Evolutionary conservation across 306 rosid genomes (phyloP).

Genomic region (Cucurbita maxima): DNA sequence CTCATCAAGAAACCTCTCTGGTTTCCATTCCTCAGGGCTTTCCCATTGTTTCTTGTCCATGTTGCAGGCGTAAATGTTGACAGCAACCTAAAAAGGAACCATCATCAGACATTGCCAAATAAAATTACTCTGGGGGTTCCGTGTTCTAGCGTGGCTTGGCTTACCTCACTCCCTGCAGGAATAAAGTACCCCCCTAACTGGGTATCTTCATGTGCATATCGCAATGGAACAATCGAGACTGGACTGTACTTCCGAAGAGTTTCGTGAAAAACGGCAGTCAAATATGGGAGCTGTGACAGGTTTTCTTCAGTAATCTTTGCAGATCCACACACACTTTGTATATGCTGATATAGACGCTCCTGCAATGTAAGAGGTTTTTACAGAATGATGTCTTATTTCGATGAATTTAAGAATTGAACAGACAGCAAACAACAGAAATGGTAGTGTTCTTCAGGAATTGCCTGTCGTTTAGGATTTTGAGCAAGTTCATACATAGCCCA

Average conservation of each 20-base stretch:
- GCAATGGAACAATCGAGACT: constrained; percentile 51
- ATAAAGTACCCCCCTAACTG: constrained; percentile 60
- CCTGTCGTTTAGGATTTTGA: constrained; percentile 57
- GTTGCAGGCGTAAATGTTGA: constrained; percentile 86
- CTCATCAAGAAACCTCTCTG: constrained; percentile 70
- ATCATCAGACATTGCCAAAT: not conserved
- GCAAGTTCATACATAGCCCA: constrained; percentile 91
- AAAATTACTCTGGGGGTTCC: not conserved
- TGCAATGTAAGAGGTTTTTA: constrained; percentile 6
- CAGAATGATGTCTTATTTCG: not conserved
- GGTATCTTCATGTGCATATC: constrained; percentile 73
- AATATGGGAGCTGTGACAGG: constrained; percentile 45
- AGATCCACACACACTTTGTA: constrained; percentile 37
- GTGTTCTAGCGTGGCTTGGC: too few species aligned
- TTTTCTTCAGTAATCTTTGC: constrained; percentile 46
- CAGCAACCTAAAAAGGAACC: constrained; percentile 40
- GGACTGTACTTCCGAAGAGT: constrained; percentile 69
- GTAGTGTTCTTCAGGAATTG: not conserved
- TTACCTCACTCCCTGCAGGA: constrained; percentile 82
- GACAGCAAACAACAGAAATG: not conserved
- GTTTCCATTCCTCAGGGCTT: constrained; percentile 53
- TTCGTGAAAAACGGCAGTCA: constrained; percentile 80
- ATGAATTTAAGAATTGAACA: not conserved
- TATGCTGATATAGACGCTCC: constrained; percentile 44
- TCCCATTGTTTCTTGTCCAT: constrained; percentile 70